Conservation (phyloP, 2,329 filamentous ascomycete species). For the Penicillium sp. region DNA sequence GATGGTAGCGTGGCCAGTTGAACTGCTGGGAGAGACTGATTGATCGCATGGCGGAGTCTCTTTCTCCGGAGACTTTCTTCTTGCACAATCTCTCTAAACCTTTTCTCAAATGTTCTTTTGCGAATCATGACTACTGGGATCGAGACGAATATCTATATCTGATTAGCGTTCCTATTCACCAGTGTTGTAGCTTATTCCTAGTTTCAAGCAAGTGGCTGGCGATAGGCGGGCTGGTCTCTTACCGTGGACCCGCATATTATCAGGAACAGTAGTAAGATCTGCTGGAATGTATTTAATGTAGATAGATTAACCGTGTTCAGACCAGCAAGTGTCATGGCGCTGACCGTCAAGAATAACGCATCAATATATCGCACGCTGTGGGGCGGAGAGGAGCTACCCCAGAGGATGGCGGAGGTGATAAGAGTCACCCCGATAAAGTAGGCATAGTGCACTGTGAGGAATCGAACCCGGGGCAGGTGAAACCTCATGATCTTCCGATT, state of each 20-base stretch:
- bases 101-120: constrained; percentile 61
- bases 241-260: constrained; percentile 63
- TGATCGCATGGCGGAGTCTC: neutral
- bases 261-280: constrained; percentile 63
- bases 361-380: constrained; percentile 61
- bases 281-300: constrained; percentile 66
- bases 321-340: constrained; percentile 66
- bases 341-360: constrained; percentile 65
- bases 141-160: constrained; percentile 58
- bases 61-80: constrained; percentile 27
- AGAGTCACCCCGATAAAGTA: constrained; percentile 63
- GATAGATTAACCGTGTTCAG: constrained; percentile 64
- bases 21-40: constrained; percentile 13
- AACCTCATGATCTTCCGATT: neutral
- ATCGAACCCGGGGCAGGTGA: constrained; percentile 28
- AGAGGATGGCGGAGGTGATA: constrained; percentile 61
- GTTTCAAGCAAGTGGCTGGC: neutral
- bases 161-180: neutral
- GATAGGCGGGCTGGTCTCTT: neutral
- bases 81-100: constrained; percentile 55
- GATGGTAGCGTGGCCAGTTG: constrained; percentile 1
- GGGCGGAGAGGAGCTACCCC: constrained; percentile 50
- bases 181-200: neutral
- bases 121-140: constrained; percentile 63
- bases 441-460: constrained; percentile 64